These are phyloP conservation scores for Malassezia slooffiae DNA, from an alignment of 1,284 basidiomycete species.

Conservation along the genomic window DNA sequence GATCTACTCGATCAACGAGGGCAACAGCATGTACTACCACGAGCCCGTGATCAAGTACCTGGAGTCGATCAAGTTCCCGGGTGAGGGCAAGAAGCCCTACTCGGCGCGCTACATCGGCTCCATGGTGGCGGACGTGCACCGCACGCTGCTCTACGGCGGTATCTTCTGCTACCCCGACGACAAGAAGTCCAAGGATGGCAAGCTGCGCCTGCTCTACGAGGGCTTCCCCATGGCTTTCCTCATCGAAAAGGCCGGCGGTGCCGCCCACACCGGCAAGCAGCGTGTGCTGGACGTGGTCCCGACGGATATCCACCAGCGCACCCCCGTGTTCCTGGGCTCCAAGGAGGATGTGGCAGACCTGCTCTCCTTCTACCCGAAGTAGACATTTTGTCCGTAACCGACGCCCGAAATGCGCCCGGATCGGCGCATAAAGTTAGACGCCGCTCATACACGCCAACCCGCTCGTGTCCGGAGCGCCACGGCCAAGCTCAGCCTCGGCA, in stretches of 20 bases:
- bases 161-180: conserved; percentile 98
- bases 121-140: conserved; percentile 97
- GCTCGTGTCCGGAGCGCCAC: not conserved
- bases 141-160: conserved; percentile 90
- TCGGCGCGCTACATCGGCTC: conserved; percentile 76
- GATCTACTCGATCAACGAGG: conserved; percentile 99
- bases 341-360: conserved; percentile 82
- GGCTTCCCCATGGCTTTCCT: conserved; percentile 99
- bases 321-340: conserved; percentile 85
- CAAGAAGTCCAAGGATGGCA: conserved; percentile 93
- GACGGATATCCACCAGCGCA: conserved; percentile 78
- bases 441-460: no score
- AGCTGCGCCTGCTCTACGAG: conserved; percentile 89
- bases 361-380: conserved; percentile 15
- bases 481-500: not conserved
- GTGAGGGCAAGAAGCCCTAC: conserved; percentile 47
- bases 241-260: conserved; percentile 89
- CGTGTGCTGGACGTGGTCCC: conserved; percentile 88
- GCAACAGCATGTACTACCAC: conserved; percentile 90
- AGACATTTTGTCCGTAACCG: no score
- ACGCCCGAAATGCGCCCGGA: no score
- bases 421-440: no score
- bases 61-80: conserved; percentile 74
- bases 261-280: conserved; percentile 84
- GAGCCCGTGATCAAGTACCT: conserved; percentile 61